Base-by-base conservation (phyloP, 768 basidiomycete genomes). In the Kwoniella europaea region DNA sequence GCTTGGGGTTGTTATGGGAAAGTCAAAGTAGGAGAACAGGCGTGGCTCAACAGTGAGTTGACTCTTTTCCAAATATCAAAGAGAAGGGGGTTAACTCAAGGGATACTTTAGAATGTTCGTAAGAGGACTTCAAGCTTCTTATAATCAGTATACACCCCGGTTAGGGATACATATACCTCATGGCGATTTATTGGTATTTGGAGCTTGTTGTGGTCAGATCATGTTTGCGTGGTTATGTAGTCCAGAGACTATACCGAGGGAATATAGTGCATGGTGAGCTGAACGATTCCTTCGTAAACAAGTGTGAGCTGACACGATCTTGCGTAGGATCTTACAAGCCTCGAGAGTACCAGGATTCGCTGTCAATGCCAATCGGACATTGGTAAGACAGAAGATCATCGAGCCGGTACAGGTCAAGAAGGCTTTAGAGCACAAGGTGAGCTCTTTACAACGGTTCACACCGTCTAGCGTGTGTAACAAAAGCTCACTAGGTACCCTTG, bases 41-140 rank as follows among this genome's bases (percentile, higher is more conserved):
- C 20, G 77, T 83, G 20, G 79, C 82, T 12, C 82, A 83, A 58
- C 82, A 83, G 82, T 82, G 44, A 70, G 82, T 71, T 18, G 10
- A 22, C 15, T 58, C 27, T n/a, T n/a, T 44, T 12, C 54, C 18
- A 10, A 42, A 43, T 7, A 7, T 22, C 27, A 18, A 4, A 16
- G 18, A 4, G 20, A 9, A 18, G 41, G 2, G 24, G 1, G 24
- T n/a, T 10, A 24, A 29, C 68, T 71, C 9, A 63, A 41, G 2
- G 12, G 3, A 15, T 56, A 18, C 50, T 18, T 9, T 35, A 83
- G 82, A 61, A 79, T 83, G 80, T 82, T 83, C 44, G 82, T 83
- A 4, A 76, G 94, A 58, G 94, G 95, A 2, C 85, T 98, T 7
- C 95, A 98, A 82, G 94, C 93, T 1, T 89, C 90, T 0, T 96